Percentiles rank a stretch among this genome's conserved stretches.
These are phyloP conservation scores for Pichia phayaonensis DNA, from an alignment of 805 yeast genomes.

Conservation along the genomic window DNA sequence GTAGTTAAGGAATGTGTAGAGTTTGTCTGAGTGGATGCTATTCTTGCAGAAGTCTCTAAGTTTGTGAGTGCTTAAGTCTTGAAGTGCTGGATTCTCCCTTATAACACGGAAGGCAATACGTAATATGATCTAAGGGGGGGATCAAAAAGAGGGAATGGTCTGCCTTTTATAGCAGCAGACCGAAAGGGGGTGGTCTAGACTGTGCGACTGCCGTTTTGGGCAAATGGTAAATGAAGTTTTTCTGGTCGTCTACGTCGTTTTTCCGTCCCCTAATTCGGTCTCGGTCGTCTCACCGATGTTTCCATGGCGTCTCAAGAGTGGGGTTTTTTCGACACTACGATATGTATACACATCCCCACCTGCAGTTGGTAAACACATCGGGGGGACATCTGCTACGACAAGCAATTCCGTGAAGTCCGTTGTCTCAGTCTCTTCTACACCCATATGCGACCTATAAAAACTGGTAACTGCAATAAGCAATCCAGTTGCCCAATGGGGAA, in stretches of 20 bases:
- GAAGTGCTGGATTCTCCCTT: no score
- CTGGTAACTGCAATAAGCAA: background rate
- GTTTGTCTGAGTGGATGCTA: background rate
- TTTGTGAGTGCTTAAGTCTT: background rate
- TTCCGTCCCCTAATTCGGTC: no score
- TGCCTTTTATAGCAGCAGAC: background rate
- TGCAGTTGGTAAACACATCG: no score
- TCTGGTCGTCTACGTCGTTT: background rate
- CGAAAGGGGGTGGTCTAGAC: background rate
- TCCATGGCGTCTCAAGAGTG: no score
- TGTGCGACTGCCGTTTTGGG: background rate
- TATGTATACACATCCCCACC: no score
- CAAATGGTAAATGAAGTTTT: background rate
- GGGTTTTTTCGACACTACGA: no score
- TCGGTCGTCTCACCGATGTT: background rate
- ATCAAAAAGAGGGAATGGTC: background rate
- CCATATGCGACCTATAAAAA: no score
- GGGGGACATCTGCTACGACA: no score
- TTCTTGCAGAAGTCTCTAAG: background rate
- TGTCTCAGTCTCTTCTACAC: background rate
- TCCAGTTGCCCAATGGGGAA: background rate
- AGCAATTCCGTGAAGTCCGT: background rate
- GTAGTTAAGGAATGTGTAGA: background rate
- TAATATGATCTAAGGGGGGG: background rate
- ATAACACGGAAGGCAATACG: background rate